Evolutionary conservation across 75 land plant genomes (phyloP).

Genomic region (Cupressus sempervirens): DNA sequence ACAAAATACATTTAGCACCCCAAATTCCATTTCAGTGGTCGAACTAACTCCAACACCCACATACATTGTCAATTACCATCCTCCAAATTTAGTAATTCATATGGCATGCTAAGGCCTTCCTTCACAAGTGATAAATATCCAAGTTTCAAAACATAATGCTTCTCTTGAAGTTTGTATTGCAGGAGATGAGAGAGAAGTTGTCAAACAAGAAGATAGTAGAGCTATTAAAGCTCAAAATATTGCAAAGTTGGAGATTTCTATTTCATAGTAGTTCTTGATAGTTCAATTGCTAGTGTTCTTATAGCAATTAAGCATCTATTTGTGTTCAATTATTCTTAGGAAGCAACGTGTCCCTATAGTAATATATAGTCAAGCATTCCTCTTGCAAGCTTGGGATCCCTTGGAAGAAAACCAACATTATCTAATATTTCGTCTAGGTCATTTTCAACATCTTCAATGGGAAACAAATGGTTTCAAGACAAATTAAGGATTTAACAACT

Average conservation of each 20-base stretch:
- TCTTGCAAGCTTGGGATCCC: not conserved
- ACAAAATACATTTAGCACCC: no score
- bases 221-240: not conserved
- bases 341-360: not conserved
- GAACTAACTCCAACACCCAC: not conserved
- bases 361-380: not conserved
- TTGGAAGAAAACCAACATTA: not conserved
- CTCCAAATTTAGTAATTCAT: slow-evolving; percentile 9
- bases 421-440: not conserved
- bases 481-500: not conserved
- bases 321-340: not conserved
- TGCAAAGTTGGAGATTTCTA: not conserved
- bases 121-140: slow-evolving; percentile 9
- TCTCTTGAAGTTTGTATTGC: not conserved
- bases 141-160: slow-evolving; percentile 17
- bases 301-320: not conserved
- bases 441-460: not conserved
- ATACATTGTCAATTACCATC: slow-evolving; percentile 17
- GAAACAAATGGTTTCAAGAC: not conserved
- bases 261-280: not conserved
- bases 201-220: not conserved
- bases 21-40: slow-evolving; percentile 10
- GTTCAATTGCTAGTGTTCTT: not conserved
- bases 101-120: slow-evolving; percentile 2
- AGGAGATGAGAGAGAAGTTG: not conserved